Evolutionary conservation across 495 filamentous ascomycete genomes (phyloP), one percentile per base, ranked within the genome.

Genomic region (Penicillium soppii): DNA sequence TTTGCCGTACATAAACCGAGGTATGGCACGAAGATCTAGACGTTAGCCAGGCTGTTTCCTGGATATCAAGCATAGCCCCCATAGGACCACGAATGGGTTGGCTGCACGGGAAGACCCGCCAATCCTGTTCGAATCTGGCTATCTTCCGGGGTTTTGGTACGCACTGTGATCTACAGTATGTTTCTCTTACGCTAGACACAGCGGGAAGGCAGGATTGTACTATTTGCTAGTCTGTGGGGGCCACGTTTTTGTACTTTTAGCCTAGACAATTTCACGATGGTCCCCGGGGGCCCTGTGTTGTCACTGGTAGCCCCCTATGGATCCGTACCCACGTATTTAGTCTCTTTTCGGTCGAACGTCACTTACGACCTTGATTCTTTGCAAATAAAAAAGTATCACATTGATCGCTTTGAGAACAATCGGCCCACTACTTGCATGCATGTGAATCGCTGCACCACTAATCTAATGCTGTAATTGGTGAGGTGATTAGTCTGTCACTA

Each of bases 41-140:
- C 13, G 5, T 1, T 26, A 23, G 26, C 4, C 8, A 5, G 17
- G 17, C 26, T 39, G 45, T 39, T 48, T 26, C 2, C 12, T 39
- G 7, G 17, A 41, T 15, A n/a, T 27, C 16, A 1, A 16, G 19
- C 19, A 41, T 29, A 33, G 47, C 1, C 15, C 7, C 19, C 12
- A 47, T 29, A 22, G 45, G 27, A 13, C 20, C 27, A n/a, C 29
- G 21, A 32, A 30, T 7, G 37, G 23, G 37, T 33, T 39, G 46
- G 20, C 13, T 41, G 47, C 37, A 41, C 36, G 37, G 47, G 37
- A 32, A 26, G 17, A 41, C 9, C 36, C 47, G 46, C 26, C 9
- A 8, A 1, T 22, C 9, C 21, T 8, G 4, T 32, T 26, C 10
- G 16, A 41, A 19, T 41, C 19, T 41, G 46, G 46, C 17, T 5